A percentile compares a stretch with the other conserved stretches of the same genome.
These are phyloP conservation scores for Boletus subparvulus DNA, from an alignment of 768 basidiomycete genomes.

Conservation along the genomic window DNA sequence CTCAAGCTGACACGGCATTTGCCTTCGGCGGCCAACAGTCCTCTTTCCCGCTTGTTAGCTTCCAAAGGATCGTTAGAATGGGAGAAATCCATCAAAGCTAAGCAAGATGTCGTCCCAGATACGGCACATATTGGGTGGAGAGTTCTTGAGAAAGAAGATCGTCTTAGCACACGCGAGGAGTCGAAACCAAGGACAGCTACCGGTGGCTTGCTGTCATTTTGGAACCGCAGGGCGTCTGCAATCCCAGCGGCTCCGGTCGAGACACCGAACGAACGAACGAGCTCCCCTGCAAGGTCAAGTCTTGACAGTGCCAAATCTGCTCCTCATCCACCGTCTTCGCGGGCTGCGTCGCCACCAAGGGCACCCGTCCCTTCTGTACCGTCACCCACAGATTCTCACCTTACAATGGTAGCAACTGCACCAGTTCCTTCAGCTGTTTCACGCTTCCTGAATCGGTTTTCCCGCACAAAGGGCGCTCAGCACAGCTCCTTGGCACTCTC, in stretches of 20 bases:
- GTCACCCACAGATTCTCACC: slow-evolving; percentile 4
- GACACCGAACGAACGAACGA: slow-evolving; percentile 16
- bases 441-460: slow-evolving; percentile 78
- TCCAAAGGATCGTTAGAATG: slow-evolving; percentile 76
- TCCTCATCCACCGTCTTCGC: slow-evolving; percentile 7
- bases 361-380: slow-evolving; percentile 12
- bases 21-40: slow-evolving; percentile 54
- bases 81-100: slow-evolving; percentile 65
- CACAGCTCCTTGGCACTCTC: slow-evolving; percentile 69
- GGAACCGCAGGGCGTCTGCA: slow-evolving; percentile 46
- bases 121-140: slow-evolving; percentile 69
- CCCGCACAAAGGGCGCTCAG: slow-evolving; percentile 42
- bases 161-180: slow-evolving; percentile 31
- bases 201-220: slow-evolving; percentile 71
- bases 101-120: slow-evolving; percentile 48
- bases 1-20: slow-evolving; percentile 64
- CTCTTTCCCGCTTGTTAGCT: slow-evolving; percentile 65
- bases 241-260: slow-evolving; percentile 22
- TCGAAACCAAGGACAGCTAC: slow-evolving; percentile 48
- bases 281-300: slow-evolving; percentile 32
- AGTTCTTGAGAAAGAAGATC: slow-evolving; percentile 57
- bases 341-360: slow-evolving; percentile 19
- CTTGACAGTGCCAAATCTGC: slow-evolving; percentile 25
- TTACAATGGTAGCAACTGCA: not conserved
- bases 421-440: slow-evolving; percentile 70